Evolutionary conservation across 2,329 filamentous ascomycete genomes (phyloP), one percentile per base, ranked within the genome.

Genomic region (Xylaria digitata): DNA sequence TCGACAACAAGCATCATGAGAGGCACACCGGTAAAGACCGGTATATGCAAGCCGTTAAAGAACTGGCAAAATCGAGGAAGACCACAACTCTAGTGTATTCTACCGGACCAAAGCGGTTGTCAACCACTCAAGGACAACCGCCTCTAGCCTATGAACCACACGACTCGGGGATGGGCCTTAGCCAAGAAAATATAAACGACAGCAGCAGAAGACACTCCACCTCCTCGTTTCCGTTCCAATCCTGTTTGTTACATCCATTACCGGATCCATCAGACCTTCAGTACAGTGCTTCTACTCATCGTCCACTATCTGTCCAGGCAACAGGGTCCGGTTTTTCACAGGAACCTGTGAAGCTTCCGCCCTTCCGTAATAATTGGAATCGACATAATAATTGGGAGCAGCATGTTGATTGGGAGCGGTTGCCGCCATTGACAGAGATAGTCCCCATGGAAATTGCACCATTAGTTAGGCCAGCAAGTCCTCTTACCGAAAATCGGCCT

Each of bases 121-220:
- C 59, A 23, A 45, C 46, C 11, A 67, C 70, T 5, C 62, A 59
- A 11, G 65, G 30, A 32, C 52, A 37, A 23, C 19, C 57, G 21
- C 19, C 54, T 45, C 54, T 9, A 7, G 17, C 40, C 37, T 54
- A 15, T 23, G 32, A 52, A 9, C 26, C 58, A 6, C 55, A 43
- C 13, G 40, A 42, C 21, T 23, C 13, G 17, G 19, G 21, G 9
- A 34, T 13, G 1, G 32, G 19, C 42, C 57, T 57, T 23, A 37
- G 30, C 77, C 78, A 9, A 82, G 84, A 45, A 80, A 80, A 6
- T 80, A 83, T 23, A 77, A 80, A 45, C 79, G 84, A 65, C 85
- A 83, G 72, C 80, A 81, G 15, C 85, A 85, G 50, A 54, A 70
- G 6, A 67, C 71, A 65, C 13, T 53, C 53, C 1, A 53, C 46